phyloP scores from a whole-genome alignment of 2,329 filamentous ascomycete genomes.

The Tolypocladium ophioglossoides region DNA sequence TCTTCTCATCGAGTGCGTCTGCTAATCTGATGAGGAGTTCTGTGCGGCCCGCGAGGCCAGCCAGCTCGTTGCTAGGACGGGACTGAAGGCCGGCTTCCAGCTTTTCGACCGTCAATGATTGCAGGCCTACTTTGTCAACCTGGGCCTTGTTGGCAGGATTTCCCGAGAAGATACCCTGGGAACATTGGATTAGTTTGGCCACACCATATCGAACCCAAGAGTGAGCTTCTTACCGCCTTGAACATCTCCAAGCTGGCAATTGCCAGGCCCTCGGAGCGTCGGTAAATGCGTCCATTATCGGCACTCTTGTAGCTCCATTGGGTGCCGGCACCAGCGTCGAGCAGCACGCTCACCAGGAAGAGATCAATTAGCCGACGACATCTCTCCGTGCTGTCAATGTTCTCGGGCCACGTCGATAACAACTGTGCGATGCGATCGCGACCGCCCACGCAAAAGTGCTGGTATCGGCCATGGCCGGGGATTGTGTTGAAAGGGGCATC shows the following conservation, averaged over 20 bases:
- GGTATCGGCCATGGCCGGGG: conserved; percentile 76
- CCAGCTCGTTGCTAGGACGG: conserved; percentile 66
- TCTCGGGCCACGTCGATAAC: conserved; percentile 56
- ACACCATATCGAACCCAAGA: neutral
- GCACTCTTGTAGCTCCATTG: conserved; percentile 88
- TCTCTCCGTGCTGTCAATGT: conserved; percentile 61
- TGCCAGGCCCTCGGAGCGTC: conserved; percentile 80
- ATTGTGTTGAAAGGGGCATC: conserved; percentile 51
- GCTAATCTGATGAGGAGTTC: conserved; percentile 67
- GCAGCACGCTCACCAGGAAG: conserved; percentile 68
- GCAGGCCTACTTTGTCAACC: conserved; percentile 76
- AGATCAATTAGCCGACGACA: conserved; percentile 68
- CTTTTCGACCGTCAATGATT: conserved; percentile 59
- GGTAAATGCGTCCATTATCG: conserved; percentile 74
- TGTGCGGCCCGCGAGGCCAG: conserved; percentile 76
- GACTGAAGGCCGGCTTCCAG: conserved; percentile 81
- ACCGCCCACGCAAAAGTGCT: conserved; percentile 76
- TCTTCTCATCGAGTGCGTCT: conserved; percentile 62
- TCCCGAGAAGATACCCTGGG: conserved; percentile 72
- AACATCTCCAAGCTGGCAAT: conserved; percentile 79
- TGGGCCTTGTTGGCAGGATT: conserved; percentile 72
- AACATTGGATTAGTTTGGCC: conserved; percentile 6
- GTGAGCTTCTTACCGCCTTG: conserved; percentile 46
- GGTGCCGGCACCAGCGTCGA: conserved; percentile 82
- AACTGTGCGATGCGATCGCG: conserved; percentile 63